Evolutionary conservation across 2,329 filamentous ascomycete species (phyloP).

Genomic region (Lizonia empirigonia): DNA sequence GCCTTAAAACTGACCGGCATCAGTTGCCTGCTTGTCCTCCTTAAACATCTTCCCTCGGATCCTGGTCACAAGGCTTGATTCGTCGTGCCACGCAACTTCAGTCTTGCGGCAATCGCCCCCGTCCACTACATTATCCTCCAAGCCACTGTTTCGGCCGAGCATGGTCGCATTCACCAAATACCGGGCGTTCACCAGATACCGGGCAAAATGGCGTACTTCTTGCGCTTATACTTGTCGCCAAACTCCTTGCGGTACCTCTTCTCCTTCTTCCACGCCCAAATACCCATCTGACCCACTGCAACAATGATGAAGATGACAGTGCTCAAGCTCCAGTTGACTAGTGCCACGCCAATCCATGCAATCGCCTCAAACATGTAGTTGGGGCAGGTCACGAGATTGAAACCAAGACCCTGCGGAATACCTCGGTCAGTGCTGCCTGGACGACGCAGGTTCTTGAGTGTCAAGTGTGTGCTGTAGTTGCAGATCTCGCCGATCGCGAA

Average conservation of each 20-base stretch:
- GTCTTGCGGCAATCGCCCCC: not conserved
- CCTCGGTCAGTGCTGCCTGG: constrained; percentile 80
- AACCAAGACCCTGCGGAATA: constrained; percentile 85
- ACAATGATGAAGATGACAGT: constrained; percentile 77
- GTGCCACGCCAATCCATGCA: constrained; percentile 81
- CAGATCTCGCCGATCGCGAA: constrained; percentile 78
- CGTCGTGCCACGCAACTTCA: constrained; percentile 1
- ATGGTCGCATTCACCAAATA: constrained; percentile 59
- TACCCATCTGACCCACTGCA: constrained; percentile 78
- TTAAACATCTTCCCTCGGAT: not conserved
- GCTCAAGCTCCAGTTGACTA: constrained; percentile 79
- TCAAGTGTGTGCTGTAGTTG: constrained; percentile 81
- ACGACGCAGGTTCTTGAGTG: constrained; percentile 76
- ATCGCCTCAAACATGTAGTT: constrained; percentile 96
- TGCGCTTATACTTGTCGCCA: constrained; percentile 92
- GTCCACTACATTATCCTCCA: not conserved
- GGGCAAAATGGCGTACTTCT: constrained; percentile 82
- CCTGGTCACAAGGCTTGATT: not conserved
- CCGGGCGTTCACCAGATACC: constrained; percentile 79
- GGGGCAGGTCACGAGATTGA: constrained; percentile 86
- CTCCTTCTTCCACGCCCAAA: constrained; percentile 94
- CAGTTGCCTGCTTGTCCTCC: not conserved
- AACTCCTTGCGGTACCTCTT: constrained; percentile 87
- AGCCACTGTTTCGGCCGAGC: constrained; percentile 7
- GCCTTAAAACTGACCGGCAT: not conserved